A percentile compares a stretch with the other conserved stretches of the same genome.
phyloP scores from a whole-genome alignment of 768 basidiomycete genomes.

The Mrakia blollopis region DNA sequence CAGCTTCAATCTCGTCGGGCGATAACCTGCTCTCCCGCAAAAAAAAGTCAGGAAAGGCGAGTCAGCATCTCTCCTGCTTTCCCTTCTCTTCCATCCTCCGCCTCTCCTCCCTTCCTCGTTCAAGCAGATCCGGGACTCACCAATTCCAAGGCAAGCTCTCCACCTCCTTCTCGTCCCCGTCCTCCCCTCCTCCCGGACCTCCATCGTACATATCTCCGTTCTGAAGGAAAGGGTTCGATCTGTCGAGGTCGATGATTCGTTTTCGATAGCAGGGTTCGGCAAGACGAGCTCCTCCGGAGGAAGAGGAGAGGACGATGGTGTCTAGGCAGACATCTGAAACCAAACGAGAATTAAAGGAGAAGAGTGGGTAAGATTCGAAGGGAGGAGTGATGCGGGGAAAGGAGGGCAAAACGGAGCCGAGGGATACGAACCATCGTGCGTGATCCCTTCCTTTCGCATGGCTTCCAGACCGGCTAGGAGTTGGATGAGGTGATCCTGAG shows the following conservation, averaged over 20 bases:
- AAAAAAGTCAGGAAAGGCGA: conserved; percentile 17
- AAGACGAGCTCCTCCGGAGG: conserved; percentile 63
- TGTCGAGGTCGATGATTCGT: conserved; percentile 69
- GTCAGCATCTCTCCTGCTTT: conserved; percentile 14
- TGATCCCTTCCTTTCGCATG: conserved; percentile 59
- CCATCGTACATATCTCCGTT: conserved; percentile 29
- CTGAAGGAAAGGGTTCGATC: conserved; percentile 66
- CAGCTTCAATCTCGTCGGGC: conserved; percentile 71
- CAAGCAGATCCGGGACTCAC: conserved; percentile 14
- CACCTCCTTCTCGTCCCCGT: conserved; percentile 39
- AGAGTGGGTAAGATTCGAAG: too few relatives aligned
- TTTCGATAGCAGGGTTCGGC: conserved; percentile 67
- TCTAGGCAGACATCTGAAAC: conserved; percentile 38
- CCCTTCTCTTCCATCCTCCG: not conserved
- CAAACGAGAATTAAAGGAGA: not conserved
- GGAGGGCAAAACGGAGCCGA: not conserved
- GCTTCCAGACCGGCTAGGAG: conserved; percentile 65
- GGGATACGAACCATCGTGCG: conserved; percentile 60
- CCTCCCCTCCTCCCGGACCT: conserved; percentile 39
- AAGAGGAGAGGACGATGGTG: conserved; percentile 42
- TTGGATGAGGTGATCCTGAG: conserved; percentile 69
- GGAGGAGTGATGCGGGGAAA: conserved; percentile 21
- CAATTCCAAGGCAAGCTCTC: conserved; percentile 52
- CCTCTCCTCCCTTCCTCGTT: too few relatives aligned
- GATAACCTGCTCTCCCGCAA: conserved; percentile 57